These are phyloP conservation scores for Colletotrichum simmondsii DNA, from an alignment of 2,329 filamentous ascomycete genomes.

Conservation along the genomic window DNA sequence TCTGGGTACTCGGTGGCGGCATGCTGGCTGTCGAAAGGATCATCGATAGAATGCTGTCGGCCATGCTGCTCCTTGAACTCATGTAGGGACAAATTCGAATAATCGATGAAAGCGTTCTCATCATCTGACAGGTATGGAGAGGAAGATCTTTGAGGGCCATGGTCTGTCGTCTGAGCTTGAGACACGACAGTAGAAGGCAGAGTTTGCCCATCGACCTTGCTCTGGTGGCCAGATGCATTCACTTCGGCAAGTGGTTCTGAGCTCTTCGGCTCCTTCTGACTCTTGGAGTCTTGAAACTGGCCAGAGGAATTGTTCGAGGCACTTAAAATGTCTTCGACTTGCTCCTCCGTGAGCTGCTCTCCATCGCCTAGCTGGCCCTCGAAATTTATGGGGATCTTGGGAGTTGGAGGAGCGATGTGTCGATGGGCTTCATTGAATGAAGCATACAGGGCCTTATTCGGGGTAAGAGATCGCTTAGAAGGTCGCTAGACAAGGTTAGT, in stretches of 20 bases:
- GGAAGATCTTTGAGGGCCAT: background rate
- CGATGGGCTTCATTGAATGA: conserved; percentile 33
- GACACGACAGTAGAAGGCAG: background rate
- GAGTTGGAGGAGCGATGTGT: conserved; percentile 22
- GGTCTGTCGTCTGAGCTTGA: background rate
- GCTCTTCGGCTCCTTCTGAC: background rate
- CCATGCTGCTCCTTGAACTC: background rate
- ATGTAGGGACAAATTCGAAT: background rate
- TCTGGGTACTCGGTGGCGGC: conserved; percentile 3
- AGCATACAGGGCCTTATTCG: conserved; percentile 26
- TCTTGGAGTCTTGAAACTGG: background rate
- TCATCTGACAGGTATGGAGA: conserved; percentile 8
- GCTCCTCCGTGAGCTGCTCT: conserved; percentile 12
- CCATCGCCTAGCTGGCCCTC: background rate
- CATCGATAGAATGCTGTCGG: background rate
- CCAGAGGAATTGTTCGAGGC: background rate
- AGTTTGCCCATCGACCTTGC: background rate
- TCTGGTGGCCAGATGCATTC: background rate
- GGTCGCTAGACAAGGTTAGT: conserved; percentile 5
- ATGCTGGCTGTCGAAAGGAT: conserved; percentile 6
- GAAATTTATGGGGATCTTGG: conserved; percentile 5
- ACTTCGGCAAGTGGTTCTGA: background rate
- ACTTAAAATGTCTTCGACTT: conserved; percentile 23
- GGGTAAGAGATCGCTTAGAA: conserved; percentile 30
- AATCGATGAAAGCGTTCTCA: conserved; percentile 21